Conservation (phyloP, 768 basidiomycete species). For the Symmetrospora coprosmae region DNA sequence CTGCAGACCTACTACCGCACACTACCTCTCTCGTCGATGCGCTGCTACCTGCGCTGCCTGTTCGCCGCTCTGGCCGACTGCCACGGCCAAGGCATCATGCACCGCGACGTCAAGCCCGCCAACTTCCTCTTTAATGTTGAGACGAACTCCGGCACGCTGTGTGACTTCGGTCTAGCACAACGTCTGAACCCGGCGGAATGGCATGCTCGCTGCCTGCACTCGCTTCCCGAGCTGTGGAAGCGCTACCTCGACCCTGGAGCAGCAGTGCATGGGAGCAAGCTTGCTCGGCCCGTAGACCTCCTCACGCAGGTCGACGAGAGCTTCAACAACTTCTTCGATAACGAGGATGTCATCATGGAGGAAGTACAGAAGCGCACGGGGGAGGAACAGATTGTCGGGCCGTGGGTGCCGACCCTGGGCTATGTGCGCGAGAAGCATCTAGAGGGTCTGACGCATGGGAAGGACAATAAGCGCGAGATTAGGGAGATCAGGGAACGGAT, state of each 20-base stretch:
- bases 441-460: too few relatives aligned
- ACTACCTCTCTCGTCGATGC: slow-evolving; percentile 61
- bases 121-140: slow-evolving; percentile 86
- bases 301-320: neutral
- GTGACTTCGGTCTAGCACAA: slow-evolving; percentile 90
- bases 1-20: slow-evolving; percentile 56
- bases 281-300: neutral
- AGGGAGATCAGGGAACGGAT: neutral
- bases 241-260: neutral
- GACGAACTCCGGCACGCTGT: slow-evolving; percentile 67
- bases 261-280: neutral
- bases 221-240: slow-evolving; percentile 40
- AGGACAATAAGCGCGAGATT: slow-evolving; percentile 32
- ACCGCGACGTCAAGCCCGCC: slow-evolving; percentile 97
- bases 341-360: too few relatives aligned
- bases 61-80: slow-evolving; percentile 79
- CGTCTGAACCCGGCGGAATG: slow-evolving; percentile 27
- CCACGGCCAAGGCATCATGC: slow-evolving; percentile 93
- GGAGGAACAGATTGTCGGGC: too few relatives aligned
- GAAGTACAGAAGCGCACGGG: too few relatives aligned
- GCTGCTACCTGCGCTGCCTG: slow-evolving; percentile 76
- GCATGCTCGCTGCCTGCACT: slow-evolving; percentile 56
- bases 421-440: too few relatives aligned
- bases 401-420: too few relatives aligned
- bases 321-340: neutral